Evolutionary conservation across 805 yeast genomes (phyloP), one percentile per base, ranked within the genome.

Genomic region (Kazachstania kunashirensis): DNA sequence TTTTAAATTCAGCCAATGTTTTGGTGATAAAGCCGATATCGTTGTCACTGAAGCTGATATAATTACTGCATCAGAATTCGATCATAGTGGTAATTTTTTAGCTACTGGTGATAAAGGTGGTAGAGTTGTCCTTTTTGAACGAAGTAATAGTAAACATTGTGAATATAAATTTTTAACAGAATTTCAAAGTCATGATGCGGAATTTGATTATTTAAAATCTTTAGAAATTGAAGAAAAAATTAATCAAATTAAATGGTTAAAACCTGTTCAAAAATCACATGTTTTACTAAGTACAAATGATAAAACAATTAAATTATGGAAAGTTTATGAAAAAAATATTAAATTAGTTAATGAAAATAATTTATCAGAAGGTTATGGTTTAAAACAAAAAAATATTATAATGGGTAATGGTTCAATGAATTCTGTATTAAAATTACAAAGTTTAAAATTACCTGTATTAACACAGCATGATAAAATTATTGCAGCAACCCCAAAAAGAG

Each of bases 91-190:
- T 34, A 86, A 92, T 56, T 92, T 80, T 55, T 66, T 92, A 40
- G 99, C 98, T 42, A 92, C 98, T 1, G 99, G 99, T 44, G 99
- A 92, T 65, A 79, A 88, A 55, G 99, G 99, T 37, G 99, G 99
- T 20, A 74, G 99, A 46, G 96, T 92, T 29, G 99, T 92, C 12
- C 63, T 92, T 37, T 92, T 92, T 61, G 97, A 92, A 61, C 74
- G 97, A 50, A 86, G 84, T 59, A 79, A 66, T 47, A 79, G 65
- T 47, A 61, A 80, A 72, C 52, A 71, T 34, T 88, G 96, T 61
- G 98, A 94, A 61, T 94, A 92, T 65, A 77, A 85, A 53, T 92
- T 92, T 63, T 80, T 84, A 55, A 92, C 97, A 15, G 99, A 92
- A 61, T 92, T 92, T 63, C 99, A 92, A 67, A 75, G 86, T 57